phyloP scores from a whole-genome alignment of 2,329 filamentous ascomycete genomes.

The Pyrenophora seminiperda region DNA sequence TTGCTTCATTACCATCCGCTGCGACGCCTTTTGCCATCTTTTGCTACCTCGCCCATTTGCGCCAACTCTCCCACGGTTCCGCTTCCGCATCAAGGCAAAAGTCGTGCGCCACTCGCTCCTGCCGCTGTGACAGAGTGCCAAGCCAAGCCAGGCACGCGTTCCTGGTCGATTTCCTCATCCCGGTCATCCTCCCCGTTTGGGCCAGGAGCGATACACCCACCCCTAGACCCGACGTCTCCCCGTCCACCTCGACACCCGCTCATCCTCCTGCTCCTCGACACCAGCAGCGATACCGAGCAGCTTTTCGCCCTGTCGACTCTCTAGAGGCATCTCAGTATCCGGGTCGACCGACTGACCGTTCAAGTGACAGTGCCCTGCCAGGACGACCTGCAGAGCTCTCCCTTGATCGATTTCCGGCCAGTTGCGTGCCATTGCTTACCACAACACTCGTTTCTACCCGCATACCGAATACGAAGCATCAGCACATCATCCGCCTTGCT shows the following conservation, averaged over 20 bases:
- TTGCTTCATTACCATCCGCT: conserved; percentile 2
- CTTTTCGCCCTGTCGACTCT: conserved; percentile 16
- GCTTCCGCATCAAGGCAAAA: neutral
- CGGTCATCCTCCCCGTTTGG: conserved; percentile 18
- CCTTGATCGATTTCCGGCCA: conserved; percentile 23
- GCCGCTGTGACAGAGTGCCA: conserved; percentile 25
- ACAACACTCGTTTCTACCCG: conserved; percentile 35
- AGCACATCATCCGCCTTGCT: conserved; percentile 4
- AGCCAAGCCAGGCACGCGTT: conserved; percentile 25
- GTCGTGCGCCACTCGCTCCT: conserved; percentile 16
- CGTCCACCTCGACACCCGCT: conserved; percentile 14
- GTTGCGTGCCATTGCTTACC: conserved; percentile 38
- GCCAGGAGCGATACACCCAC: conserved; percentile 30
- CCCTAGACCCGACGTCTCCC: conserved; percentile 7
- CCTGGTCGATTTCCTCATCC: conserved; percentile 23
- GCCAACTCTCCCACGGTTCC: neutral
- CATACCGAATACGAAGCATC: conserved; percentile 4
- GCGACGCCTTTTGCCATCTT: conserved; percentile 2
- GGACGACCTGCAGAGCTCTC: conserved; percentile 15
- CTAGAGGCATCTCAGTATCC: conserved; percentile 16
- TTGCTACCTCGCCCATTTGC: conserved; percentile 1
- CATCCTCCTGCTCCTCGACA: conserved; percentile 23
- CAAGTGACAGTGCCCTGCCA: conserved; percentile 20
- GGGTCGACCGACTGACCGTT: conserved; percentile 29
- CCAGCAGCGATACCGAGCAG: conserved; percentile 34